Evolutionary conservation across 1,284 basidiomycete genomes (phyloP).

Genomic region (Leccinum brunneo-olivaceum): DNA sequence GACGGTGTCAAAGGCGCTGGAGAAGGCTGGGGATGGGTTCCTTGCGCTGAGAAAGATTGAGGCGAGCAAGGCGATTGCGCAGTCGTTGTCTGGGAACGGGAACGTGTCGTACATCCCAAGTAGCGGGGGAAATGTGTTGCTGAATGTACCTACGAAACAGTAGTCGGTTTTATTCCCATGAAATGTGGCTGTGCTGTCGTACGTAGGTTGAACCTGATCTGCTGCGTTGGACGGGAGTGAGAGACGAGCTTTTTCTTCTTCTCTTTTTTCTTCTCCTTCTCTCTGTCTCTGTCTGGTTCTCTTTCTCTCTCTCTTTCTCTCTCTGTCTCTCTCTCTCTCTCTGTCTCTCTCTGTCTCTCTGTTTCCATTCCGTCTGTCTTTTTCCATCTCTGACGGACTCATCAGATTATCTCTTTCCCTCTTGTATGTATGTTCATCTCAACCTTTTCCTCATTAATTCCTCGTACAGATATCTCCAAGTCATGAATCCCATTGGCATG

Average conservation of each 20-base stretch:
- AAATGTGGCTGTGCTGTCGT: slow-evolving; percentile 23
- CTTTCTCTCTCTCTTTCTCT: slow-evolving; percentile 25
- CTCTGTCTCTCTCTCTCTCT: slow-evolving; percentile 40
- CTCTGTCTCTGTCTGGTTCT: slow-evolving; percentile 21
- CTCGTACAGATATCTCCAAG: slow-evolving; percentile 36
- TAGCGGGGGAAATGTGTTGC: slow-evolving; percentile 68
- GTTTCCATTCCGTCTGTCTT: slow-evolving; percentile 34
- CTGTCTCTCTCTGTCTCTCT: slow-evolving; percentile 41
- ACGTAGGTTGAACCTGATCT: slow-evolving; percentile 19
- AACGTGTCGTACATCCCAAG: slow-evolving; percentile 89
- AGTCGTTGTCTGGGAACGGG: slow-evolving; percentile 70
- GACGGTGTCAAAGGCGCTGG: slow-evolving; percentile 89
- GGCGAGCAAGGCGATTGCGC: slow-evolving; percentile 92
- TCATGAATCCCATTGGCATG: slow-evolving; percentile 77
- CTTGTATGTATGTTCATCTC: slow-evolving; percentile 30
- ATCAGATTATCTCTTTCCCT: slow-evolving; percentile 37
- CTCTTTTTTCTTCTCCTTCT: slow-evolving; percentile 1
- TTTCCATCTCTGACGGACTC: slow-evolving; percentile 33
- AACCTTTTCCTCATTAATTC: neutral
- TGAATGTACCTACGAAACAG: slow-evolving; percentile 72
- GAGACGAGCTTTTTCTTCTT: too few species aligned
- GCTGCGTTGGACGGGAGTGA: slow-evolving; percentile 16
- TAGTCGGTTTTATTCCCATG: slow-evolving; percentile 29
- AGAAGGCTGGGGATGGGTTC: slow-evolving; percentile 93
- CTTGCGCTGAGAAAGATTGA: slow-evolving; percentile 96